phyloP scores from a whole-genome alignment of 2,329 filamentous ascomycete genomes.

The Penicillium hordei region DNA sequence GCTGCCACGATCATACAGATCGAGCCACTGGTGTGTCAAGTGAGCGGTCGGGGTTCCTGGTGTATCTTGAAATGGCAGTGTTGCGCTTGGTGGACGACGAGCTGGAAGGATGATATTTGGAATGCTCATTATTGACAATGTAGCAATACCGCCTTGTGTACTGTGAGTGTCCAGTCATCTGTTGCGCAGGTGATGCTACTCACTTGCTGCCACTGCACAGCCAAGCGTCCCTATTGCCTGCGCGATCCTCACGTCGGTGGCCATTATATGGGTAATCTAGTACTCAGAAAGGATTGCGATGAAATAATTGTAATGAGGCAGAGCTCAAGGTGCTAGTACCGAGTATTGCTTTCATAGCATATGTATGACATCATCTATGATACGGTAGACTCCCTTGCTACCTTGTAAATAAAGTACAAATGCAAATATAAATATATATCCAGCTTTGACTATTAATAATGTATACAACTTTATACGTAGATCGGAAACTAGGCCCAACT shows the following conservation, averaged over 20 bases:
- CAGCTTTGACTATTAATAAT: background rate
- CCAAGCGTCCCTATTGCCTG: slow-evolving; percentile 15
- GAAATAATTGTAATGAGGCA: background rate
- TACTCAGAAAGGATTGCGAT: background rate
- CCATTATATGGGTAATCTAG: background rate
- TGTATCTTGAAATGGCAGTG: slow-evolving; percentile 3
- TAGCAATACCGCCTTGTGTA: slow-evolving; percentile 28
- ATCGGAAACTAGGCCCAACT: slow-evolving; percentile 5
- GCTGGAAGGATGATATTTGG: slow-evolving; percentile 24
- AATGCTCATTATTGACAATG: slow-evolving; percentile 23
- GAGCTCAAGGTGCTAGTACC: no score
- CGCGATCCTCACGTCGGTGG: slow-evolving; percentile 7
- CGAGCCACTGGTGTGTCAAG: slow-evolving; percentile 33
- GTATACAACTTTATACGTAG: background rate
- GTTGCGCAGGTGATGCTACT: background rate
- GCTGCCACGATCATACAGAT: slow-evolving; percentile 51
- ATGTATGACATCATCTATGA: background rate
- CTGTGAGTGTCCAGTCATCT: background rate
- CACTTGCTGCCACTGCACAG: slow-evolving; percentile 9
- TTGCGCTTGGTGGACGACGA: slow-evolving; percentile 9
- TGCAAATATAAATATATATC: background rate
- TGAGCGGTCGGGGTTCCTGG: slow-evolving; percentile 26
- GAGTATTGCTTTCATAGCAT: background rate
- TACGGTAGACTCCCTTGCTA: background rate
- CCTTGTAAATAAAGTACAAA: background rate